Percentiles rank a stretch among this genome's conserved stretches.
Evolutionary conservation across 306 rosid species (phyloP).

Genomic region (Elaeagnus macrophylla): DNA sequence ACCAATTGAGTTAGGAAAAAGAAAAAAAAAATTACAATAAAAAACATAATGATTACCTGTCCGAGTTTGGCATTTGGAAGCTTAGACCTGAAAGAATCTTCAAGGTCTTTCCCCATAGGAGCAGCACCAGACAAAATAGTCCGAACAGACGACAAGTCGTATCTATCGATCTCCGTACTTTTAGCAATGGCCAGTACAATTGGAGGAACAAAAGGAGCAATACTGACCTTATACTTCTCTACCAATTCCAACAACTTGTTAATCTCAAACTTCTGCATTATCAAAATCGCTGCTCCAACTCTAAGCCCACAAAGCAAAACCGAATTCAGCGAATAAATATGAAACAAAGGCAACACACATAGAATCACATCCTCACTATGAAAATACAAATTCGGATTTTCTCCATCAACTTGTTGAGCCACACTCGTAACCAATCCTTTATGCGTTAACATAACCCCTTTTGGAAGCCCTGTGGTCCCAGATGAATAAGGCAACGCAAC

Average conservation of each 20-base stretch:
- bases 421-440: conserved; percentile 51
- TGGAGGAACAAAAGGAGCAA: conserved; percentile 72
- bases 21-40: not conserved
- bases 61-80: conserved; percentile 57
- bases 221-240: conserved; percentile 42
- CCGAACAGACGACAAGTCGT: conserved; percentile 62
- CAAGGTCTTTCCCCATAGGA: conserved; percentile 62
- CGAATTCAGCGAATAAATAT: conserved; percentile 65
- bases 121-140: conserved; percentile 68
- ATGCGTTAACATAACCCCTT: conserved; percentile 76
- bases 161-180: conserved; percentile 26
- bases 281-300: conserved; percentile 54
- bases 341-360: conserved; percentile 75
- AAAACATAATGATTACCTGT: conserved; percentile 47
- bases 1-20: too few relatives aligned
- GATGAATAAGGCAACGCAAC: conserved; percentile 80
- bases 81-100: conserved; percentile 42
- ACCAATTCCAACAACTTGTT: conserved; percentile 31
- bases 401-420: conserved; percentile 69
- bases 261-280: conserved; percentile 53
- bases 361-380: conserved; percentile 50
- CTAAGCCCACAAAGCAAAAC: conserved; percentile 56
- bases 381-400: conserved; percentile 52
- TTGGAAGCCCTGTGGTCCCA: conserved; percentile 64
- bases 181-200: conserved; percentile 57